These are phyloP conservation scores for Silene uniflora DNA, from an alignment of 148 eudicot genomes.

Conservation along the genomic window DNA sequence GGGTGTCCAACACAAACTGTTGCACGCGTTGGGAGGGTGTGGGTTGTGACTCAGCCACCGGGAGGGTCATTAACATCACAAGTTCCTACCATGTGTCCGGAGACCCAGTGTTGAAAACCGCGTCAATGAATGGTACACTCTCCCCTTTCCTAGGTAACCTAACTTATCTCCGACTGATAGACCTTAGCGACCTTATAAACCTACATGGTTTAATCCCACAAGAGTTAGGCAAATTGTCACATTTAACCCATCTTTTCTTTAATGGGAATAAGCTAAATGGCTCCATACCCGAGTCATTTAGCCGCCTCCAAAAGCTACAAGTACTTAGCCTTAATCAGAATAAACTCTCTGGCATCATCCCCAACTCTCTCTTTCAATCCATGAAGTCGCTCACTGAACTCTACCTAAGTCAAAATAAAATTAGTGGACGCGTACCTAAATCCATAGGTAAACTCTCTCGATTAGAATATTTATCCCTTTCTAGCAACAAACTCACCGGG, in stretches of 20 bases:
- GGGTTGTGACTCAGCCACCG: slow-evolving; percentile 45
- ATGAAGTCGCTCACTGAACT: slow-evolving; percentile 32
- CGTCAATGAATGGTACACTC: slow-evolving; percentile 49
- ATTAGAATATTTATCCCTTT: slow-evolving; percentile 34
- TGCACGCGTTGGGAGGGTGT: slow-evolving; percentile 65
- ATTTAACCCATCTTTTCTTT: slow-evolving; percentile 39
- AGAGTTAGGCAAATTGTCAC: slow-evolving; percentile 46
- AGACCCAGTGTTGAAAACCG: slow-evolving; percentile 50
- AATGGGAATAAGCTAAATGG: slow-evolving; percentile 39
- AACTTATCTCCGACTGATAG: slow-evolving; percentile 42
- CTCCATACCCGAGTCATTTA: slow-evolving; percentile 44
- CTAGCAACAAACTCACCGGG: slow-evolving; percentile 43
- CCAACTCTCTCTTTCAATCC: slow-evolving; percentile 29
- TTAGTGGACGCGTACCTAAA: slow-evolving; percentile 42
- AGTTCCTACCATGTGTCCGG: slow-evolving; percentile 43
- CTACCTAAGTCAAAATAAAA: slow-evolving; percentile 40
- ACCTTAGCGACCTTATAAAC: slow-evolving; percentile 46
- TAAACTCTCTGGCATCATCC: slow-evolving; percentile 37
- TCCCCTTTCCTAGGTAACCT: slow-evolving; percentile 67
- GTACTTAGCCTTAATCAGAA: slow-evolving; percentile 40
- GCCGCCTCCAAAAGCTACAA: not conserved
- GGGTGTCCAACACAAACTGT: slow-evolving; percentile 61
- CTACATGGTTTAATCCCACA: slow-evolving; percentile 54
- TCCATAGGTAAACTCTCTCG: slow-evolving; percentile 52
- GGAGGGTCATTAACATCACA: slow-evolving; percentile 53